Evolutionary conservation across 192 early-diverging fungal genomes (phyloP), one percentile per base, ranked within the genome.

Genomic region (Coemansia sp.): DNA sequence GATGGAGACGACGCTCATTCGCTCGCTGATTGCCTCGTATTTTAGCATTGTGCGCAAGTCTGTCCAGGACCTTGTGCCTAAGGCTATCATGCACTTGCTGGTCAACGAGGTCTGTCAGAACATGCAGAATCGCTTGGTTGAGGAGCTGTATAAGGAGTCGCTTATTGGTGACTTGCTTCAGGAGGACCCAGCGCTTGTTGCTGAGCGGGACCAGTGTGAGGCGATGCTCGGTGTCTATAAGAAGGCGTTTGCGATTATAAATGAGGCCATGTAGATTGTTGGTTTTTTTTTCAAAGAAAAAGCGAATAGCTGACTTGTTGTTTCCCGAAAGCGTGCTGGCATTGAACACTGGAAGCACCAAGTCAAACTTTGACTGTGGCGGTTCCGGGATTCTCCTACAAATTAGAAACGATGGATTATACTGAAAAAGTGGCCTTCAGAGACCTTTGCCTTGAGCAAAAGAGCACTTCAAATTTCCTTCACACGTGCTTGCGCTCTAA

Each of bases 31-130:
- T 48, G 76, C 88, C 6, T 91, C 88, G 24, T 93, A 93, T 73
- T 93, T 93, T 66, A 78, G 83, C 60, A 89, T 93, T 66, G 89
- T 90, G 33, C 88, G 90, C 67, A 91, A 93, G 76, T 87, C 89
- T 13, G 86, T 91, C 60, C 89, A 90, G 71, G 91, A 93, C 42
- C 65, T 89, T 61, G 90, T 93, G 8, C 91, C 91, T 57, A 93
- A 93, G 79, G 86, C 91, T 3, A 83, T 93, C 59, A 93, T 93
- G 91, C 90, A 93, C 60, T 69, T 91, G 43, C 70, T 93, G 55
- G 91, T 93, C 69, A 91, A 91, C 66, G 76, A 87, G 64, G 88
- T 87, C 31, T 85, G 89, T 58, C 86, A 93, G 66, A 63, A 84
- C 10, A 85, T 91, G 48, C 91, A 93, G 67, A 93, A 90, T 75